A percentile compares a stretch with the other conserved stretches of the same genome.
These are phyloP conservation scores for Plenodomus lindquistii DNA, from an alignment of 2,329 filamentous ascomycete species.

Conservation along the genomic window DNA sequence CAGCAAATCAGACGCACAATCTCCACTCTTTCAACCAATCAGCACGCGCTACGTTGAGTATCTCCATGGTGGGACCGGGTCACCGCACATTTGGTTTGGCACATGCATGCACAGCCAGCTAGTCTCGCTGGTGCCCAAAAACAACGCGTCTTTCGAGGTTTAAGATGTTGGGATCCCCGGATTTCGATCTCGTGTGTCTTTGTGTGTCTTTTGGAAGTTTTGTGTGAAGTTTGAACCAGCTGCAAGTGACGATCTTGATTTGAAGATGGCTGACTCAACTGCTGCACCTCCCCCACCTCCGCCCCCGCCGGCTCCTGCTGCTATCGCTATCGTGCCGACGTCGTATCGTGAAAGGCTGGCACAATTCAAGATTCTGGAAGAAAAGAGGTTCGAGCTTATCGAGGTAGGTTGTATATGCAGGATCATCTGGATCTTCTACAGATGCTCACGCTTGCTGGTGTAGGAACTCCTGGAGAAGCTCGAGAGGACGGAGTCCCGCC, in stretches of 20 bases:
- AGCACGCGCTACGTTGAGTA: conserved; percentile 41
- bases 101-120: conserved; percentile 33
- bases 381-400: conserved; percentile 43
- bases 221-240: conserved; percentile 8
- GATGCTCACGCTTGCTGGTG: not conserved
- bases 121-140: conserved; percentile 32
- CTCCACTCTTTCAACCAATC: conserved; percentile 38
- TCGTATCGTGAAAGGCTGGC: conserved; percentile 41
- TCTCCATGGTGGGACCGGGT: conserved; percentile 33
- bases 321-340: conserved; percentile 3
- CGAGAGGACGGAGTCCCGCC: conserved; percentile 42
- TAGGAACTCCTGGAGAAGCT: conserved; percentile 45
- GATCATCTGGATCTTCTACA: not conserved
- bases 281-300: conserved; percentile 7
- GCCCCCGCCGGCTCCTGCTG: not conserved
- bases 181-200: conserved; percentile 6
- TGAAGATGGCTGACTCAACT: conserved; percentile 14
- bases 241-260: conserved; percentile 9
- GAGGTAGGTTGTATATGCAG: conserved; percentile 25
- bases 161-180: conserved; percentile 37
- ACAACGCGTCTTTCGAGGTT: conserved; percentile 17
- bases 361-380: conserved; percentile 43
- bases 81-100: conserved; percentile 37
- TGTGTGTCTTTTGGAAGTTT: conserved; percentile 4
- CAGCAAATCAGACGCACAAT: conserved; percentile 31